Evolutionary conservation across 2,329 filamentous ascomycete species (phyloP), one percentile per base, ranked within the genome.

Genomic region (Diaporthe caulivora): DNA sequence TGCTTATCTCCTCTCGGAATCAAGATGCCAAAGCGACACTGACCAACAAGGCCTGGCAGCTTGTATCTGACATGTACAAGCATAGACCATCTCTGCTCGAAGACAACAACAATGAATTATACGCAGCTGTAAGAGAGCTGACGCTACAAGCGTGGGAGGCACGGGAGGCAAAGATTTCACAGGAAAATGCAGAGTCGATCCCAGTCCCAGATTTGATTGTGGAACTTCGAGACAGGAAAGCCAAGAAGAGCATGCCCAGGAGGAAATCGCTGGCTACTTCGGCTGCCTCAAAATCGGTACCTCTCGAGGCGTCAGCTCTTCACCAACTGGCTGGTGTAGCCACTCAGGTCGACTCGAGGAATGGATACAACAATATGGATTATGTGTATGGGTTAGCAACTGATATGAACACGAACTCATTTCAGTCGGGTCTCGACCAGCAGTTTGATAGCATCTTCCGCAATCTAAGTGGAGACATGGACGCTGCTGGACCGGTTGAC

Each of bases 111-210:
- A 76, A 75, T 53, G 76, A 76, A 26, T 70, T 78, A 1, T 73
- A 75, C 24, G 69, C 60, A 7, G 76, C 77, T 3, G 76, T 78
- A 24, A 73, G 77, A 18, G 77, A 76, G 51, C 77, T 78, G 4
- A 74, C 75, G 31, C 49, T 77, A 34, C 75, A 76, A 29, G 73
- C 77, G 1, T 78, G 77, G 77, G 76, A 77, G n/a, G 72, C 74
- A 1, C 74, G 77, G 13, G 77, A 77, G 69, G 70, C 70, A 24
- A 65, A 70, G 3, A 72, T 74, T 9, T 70, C 72, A 24, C 71
- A 71, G 44, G 62, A 53, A 9, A 55, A 73, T 10, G 54, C 65
- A 7, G 62, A 65, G n/a, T 55, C 70, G 31, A 47, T 76, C 24
- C 4, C 54, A 24, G 60, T 70, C 6, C 70, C 71, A 2, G 21